phyloP scores from a whole-genome alignment of 1,284 basidiomycete genomes.

The Austroboletus rostrupii region DNA sequence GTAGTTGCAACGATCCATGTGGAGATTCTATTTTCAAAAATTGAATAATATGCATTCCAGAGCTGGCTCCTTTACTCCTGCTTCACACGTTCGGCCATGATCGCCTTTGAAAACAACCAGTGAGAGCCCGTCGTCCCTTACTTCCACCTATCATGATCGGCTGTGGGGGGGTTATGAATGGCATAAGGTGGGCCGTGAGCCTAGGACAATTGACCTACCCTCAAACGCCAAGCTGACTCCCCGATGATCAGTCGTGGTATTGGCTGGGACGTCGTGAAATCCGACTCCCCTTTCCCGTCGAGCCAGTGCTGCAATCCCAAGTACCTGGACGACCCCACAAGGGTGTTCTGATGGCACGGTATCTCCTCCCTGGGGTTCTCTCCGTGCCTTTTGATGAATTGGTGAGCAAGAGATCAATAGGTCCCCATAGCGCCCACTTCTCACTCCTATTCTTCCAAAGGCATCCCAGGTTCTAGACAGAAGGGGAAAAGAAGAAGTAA shows the following conservation, averaged over 20 bases:
- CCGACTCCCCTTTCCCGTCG: neutral
- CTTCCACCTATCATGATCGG: neutral
- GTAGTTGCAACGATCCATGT: neutral
- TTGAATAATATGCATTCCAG: neutral
- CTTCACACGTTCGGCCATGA: conserved; percentile 3
- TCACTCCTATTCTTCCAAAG: neutral
- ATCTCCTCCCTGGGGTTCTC: neutral
- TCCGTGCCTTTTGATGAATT: neutral
- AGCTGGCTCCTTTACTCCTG: neutral
- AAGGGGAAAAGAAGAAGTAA: neutral
- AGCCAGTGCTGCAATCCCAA: neutral
- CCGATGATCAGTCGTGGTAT: neutral
- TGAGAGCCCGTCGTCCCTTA: neutral
- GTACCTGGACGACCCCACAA: neutral
- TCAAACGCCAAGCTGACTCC: conserved; percentile 16
- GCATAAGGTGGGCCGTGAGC: neutral
- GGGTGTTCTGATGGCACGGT: neutral
- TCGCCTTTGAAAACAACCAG: neutral
- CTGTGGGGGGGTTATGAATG: too few relatives aligned
- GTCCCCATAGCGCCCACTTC: neutral
- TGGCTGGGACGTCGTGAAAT: too few relatives aligned
- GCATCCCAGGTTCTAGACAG: neutral
- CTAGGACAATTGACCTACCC: neutral
- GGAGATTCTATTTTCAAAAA: conserved; percentile 1
- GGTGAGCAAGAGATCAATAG: neutral